phyloP scores from a whole-genome alignment of 768 basidiomycete species.

The Tylopilus sp. region DNA sequence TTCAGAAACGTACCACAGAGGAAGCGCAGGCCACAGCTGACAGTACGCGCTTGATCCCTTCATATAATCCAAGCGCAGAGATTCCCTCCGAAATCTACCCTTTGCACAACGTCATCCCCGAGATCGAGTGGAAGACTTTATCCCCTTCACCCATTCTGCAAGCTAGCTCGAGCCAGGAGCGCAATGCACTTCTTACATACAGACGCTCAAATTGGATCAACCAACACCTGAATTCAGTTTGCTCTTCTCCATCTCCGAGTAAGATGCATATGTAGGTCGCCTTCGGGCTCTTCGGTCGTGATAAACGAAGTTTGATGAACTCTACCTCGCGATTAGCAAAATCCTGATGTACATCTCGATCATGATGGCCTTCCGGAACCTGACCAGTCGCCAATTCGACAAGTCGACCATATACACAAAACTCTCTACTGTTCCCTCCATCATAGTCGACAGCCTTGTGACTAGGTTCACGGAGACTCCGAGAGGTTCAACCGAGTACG shows the following conservation, averaged over 20 bases:
- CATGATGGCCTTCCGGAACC: constrained; percentile 69
- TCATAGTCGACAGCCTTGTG: constrained; percentile 71
- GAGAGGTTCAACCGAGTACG: constrained; percentile 63
- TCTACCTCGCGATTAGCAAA: constrained; percentile 45
- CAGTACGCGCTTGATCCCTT: constrained; percentile 70
- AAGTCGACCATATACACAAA: constrained; percentile 54
- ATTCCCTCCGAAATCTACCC: constrained; percentile 74
- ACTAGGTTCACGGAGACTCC: constrained; percentile 77
- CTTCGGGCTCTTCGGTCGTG: neutral
- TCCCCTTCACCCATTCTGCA: constrained; percentile 52
- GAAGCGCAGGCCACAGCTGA: constrained; percentile 64
- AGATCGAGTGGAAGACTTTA: constrained; percentile 76
- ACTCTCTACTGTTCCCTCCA: constrained; percentile 54
- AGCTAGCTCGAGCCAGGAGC: constrained; percentile 45
- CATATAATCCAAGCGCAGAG: constrained; percentile 61
- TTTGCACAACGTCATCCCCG: constrained; percentile 72
- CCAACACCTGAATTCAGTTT: constrained; percentile 47
- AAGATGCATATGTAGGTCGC: constrained; percentile 57
- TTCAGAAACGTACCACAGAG: constrained; percentile 39
- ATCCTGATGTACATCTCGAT: constrained; percentile 76
- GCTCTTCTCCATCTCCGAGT: constrained; percentile 45
- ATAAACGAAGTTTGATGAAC: neutral
- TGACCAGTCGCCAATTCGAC: constrained; percentile 38
- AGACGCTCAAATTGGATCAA: constrained; percentile 68
- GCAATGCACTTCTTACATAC: constrained; percentile 57